Evolutionary conservation across 192 early-diverging fungal genomes (phyloP).

Genomic region (Piromyces finnis): DNA sequence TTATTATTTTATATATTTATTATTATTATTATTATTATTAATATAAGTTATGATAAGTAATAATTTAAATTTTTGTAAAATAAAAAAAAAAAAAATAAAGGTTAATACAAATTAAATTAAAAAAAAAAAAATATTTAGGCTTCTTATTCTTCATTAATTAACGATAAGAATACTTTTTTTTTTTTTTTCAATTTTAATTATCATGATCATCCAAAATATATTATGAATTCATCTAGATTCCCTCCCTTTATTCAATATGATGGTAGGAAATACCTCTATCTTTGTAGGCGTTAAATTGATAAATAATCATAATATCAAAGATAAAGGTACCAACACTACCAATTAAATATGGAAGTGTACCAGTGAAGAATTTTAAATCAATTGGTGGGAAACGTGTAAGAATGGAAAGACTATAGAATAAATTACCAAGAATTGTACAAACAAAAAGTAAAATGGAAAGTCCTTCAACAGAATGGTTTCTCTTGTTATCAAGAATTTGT

Average conservation of each 20-base stretch:
- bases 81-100: too few species aligned
- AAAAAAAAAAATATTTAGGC: too few species aligned
- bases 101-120: too few species aligned
- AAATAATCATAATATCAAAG: conserved; percentile 13
- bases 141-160: too few species aligned
- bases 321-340: conserved; percentile 12
- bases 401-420: conserved; percentile 16
- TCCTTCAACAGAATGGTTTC: conserved; percentile 52
- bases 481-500: conserved; percentile 65
- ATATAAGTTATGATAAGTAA: too few species aligned
- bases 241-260: neutral
- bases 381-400: conserved; percentile 8
- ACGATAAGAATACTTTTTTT: too few species aligned
- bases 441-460: conserved; percentile 66
- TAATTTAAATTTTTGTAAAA: too few species aligned
- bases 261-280: neutral
- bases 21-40: too few species aligned
- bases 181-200: too few species aligned
- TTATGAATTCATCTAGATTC: too few species aligned
- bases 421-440: conserved; percentile 64
- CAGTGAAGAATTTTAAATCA: conserved; percentile 9
- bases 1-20: too few species aligned
- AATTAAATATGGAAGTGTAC: conserved; percentile 16
- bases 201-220: too few species aligned
- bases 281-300: neutral